These are phyloP conservation scores for Nidula niveotomentosa DNA, from an alignment of 1,284 basidiomycete genomes.

Conservation along the genomic window DNA sequence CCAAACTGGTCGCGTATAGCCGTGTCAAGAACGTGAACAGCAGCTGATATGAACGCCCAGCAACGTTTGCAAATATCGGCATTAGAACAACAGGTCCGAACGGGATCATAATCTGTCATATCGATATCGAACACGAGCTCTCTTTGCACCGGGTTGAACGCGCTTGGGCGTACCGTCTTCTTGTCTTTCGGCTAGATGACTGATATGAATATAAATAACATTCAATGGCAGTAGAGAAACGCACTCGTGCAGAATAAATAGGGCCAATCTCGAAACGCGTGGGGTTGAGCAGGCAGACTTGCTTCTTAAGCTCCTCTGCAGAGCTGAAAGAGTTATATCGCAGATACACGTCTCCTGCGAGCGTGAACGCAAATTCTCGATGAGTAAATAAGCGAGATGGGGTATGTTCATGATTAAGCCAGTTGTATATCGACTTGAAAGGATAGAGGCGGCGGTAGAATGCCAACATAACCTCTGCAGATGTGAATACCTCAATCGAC, in stretches of 20 bases:
- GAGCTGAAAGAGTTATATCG: conserved; percentile 92
- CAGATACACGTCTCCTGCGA: conserved; percentile 90
- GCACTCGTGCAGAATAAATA: conserved; percentile 84
- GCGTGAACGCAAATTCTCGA: conserved; percentile 97
- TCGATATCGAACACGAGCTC: conserved; percentile 99
- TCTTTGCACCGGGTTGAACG: conserved; percentile 79
- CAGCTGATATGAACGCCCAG: conserved; percentile 94
- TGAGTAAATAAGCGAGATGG: conserved; percentile 81
- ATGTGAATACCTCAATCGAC: conserved; percentile 2
- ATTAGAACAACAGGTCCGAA: conserved; percentile 93
- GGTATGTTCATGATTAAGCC: conserved; percentile 91
- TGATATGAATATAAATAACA: conserved; percentile 7
- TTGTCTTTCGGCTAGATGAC: conserved; percentile 82
- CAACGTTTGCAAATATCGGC: conserved; percentile 93
- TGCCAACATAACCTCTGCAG: conserved; percentile 70
- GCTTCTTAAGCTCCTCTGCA: conserved; percentile 90
- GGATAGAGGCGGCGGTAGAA: conserved; percentile 95
- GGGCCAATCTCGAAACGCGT: conserved; percentile 97
- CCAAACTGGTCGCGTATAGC: conserved; percentile 88
- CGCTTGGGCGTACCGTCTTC: conserved; percentile 78
- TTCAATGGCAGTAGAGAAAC: conserved; percentile 25
- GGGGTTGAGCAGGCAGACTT: conserved; percentile 81
- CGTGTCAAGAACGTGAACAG: conserved; percentile 86
- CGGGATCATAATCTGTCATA: conserved; percentile 98
- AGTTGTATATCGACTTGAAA: conserved; percentile 91